A percentile compares a stretch with the other conserved stretches of the same genome.
These are phyloP conservation scores for Lepiota brunneoincarnata DNA, from an alignment of 768 basidiomycete genomes.

Conservation along the genomic window DNA sequence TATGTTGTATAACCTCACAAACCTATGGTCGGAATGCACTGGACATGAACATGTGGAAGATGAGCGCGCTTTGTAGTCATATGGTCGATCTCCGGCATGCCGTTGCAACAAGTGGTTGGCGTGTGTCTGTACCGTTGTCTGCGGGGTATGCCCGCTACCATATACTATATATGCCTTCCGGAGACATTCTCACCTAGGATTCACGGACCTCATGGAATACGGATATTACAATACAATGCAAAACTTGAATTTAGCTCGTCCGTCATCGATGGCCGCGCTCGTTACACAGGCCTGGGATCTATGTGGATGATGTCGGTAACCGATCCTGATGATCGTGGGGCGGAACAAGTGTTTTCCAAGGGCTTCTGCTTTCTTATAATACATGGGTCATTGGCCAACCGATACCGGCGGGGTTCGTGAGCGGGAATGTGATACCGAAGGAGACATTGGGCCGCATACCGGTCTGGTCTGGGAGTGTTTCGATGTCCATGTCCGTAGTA, in stretches of 20 bases:
- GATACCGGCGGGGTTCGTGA: conserved; percentile 16
- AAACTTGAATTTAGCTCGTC: not conserved
- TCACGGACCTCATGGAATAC: too few species aligned
- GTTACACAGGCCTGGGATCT: conserved; percentile 1
- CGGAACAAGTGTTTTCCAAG: conserved; percentile 15
- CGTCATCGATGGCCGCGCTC: not conserved
- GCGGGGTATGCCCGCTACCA: too few species aligned
- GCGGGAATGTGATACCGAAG: conserved; percentile 8
- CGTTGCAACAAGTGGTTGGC: too few species aligned
- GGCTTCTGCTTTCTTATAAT: conserved; percentile 15
- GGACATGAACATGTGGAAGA: not conserved
- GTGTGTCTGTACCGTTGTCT: too few species aligned
- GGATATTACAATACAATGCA: not conserved
- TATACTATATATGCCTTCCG: too few species aligned
- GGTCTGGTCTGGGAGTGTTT: conserved; percentile 3
- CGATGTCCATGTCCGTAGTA: conserved; percentile 6
- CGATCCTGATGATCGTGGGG: not conserved
- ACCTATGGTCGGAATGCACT: not conserved
- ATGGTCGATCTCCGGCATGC: too few species aligned
- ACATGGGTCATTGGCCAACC: conserved; percentile 15
- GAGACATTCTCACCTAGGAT: too few species aligned
- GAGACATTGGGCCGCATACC: not conserved
- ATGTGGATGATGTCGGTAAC: too few species aligned
- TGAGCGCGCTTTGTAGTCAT: too few species aligned
- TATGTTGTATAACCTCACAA: conserved; percentile 4